Base-by-base conservation (phyloP, 2,329 filamentous ascomycete species). In the Penicillium sp. region DNA sequence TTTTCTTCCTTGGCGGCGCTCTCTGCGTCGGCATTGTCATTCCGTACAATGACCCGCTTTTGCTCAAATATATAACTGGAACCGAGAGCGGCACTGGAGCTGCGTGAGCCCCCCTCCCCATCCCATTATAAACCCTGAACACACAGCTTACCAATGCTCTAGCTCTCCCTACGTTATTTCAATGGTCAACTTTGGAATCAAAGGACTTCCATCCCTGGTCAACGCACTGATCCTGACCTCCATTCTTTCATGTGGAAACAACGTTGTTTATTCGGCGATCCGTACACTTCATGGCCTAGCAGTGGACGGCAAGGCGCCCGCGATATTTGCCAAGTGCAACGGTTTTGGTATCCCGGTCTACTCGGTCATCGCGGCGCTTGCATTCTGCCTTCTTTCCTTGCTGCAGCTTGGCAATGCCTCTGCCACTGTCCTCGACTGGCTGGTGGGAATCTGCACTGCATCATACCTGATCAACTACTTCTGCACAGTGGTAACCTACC, bases 1-100 rank as follows among this genome's bases (percentile, higher is more conserved):
- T 82, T 13, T 91, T 91, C 69, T 91, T 90, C 72, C 80, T 89
- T 34, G 78, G 88, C 1, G 87, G 87, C 1, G 84, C 87, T 0
- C 78, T 91, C 3, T 83, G 80, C 15, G 84, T 89, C 5, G 86
- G 87, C 3, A 85, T 90, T 41, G 68, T 89, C 20, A 81, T 90
- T 32, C 79, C 89, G 3, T 88, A 86, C 67, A 78, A 88, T 45
- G 83, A 90, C 60, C 61, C 73, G 0, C 76, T 78, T 3, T 78
- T 91, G 30, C 78, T 73, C 9, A 4, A 39, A n/a, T 39, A 39
- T 15, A 39, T 39, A n/a, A 39, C 13, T 2, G 78, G 75, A 27
- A 85, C 84, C 87, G 59, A 51, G 36, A 20, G 61, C 15, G 80
- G 78, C 40, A 76, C 79, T 29, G 87, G 86, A 1, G 87, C 87